Evolutionary conservation across 2,329 filamentous ascomycete genomes (phyloP), one percentile per base, ranked within the genome.

Genomic region (Sarocladiaceae sp.): DNA sequence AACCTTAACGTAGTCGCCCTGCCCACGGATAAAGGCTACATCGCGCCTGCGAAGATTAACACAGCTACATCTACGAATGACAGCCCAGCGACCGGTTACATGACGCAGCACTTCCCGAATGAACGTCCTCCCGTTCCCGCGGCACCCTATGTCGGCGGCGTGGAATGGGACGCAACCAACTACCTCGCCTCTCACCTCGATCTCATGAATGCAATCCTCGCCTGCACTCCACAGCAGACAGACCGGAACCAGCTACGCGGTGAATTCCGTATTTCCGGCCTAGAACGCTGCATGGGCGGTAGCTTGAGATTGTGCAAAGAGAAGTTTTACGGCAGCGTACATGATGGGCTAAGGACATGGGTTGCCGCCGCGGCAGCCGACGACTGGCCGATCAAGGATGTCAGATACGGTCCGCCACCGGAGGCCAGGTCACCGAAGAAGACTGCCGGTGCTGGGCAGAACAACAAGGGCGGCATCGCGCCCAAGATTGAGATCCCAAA

Each of bases 81-180:
- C 23, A 53, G 48, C 49, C 56, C 48, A 37, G 45, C 53, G 19
- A 53, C 31, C 33, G 47, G 45, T n/a, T 86, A 78, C 70, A 85
- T 82, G 72, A 58, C 73, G 40, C 73, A 76, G 15, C 78, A 90
- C 64, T 97, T 96, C 60, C 91, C 93, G 0, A 78, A 82, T 37
- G 86, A 90, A 53, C 82, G 89, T 1, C 86, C 90, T 3, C 93
- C 93, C 0, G 89, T 97, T 1, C 88, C 91, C 20, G 91, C 93
- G 13, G 91, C 91, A 4, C 91, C 91, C 1, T 97, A 97, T 58
- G 90, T 97, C 33, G 93, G 93, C 40, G 91, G 93, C 44, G 93
- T 97, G 9, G 93, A 98, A 65, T 97, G 93, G 93, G 93, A 97
- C 60, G 93, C 93, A 3, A 97, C 93, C 9, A 96, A 95, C 64